These are phyloP conservation scores for Fusarium bactridioides DNA, from an alignment of 2,329 filamentous ascomycete genomes.

Conservation along the genomic window DNA sequence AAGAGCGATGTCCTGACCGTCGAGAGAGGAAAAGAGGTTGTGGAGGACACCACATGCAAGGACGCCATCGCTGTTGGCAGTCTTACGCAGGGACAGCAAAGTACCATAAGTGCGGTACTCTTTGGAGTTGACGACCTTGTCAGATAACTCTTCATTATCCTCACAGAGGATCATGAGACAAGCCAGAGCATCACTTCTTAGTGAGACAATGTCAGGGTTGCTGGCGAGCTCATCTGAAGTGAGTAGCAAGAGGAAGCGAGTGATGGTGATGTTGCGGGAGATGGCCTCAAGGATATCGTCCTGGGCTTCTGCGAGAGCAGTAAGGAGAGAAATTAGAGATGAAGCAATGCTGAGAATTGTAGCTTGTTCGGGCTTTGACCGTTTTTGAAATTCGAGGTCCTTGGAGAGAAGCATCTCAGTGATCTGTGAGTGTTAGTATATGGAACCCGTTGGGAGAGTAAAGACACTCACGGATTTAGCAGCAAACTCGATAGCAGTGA, in stretches of 20 bases:
- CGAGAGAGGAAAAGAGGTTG: conserved; percentile 63
- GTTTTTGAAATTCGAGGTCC: conserved; percentile 54
- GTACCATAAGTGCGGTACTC: conserved; percentile 57
- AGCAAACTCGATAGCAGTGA: conserved; percentile 68
- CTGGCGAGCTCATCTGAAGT: conserved; percentile 54
- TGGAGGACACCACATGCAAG: conserved; percentile 69
- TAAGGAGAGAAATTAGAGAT: conserved; percentile 61
- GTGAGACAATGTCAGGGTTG: conserved; percentile 51
- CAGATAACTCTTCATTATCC: conserved; percentile 63
- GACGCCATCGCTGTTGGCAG: conserved; percentile 59
- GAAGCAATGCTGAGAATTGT: conserved; percentile 63
- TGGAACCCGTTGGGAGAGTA: not conserved
- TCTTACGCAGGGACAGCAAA: conserved; percentile 58
- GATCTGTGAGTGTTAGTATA: conserved; percentile 45
- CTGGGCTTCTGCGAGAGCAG: conserved; percentile 64
- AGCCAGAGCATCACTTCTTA: conserved; percentile 59
- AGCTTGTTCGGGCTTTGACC: conserved; percentile 61
- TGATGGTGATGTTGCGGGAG: conserved; percentile 56
- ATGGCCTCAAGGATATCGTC: conserved; percentile 67
- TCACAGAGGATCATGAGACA: conserved; percentile 67
- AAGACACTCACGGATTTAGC: conserved; percentile 56
- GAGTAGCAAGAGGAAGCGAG: conserved; percentile 64
- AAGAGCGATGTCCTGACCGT: conserved; percentile 36
- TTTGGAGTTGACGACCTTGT: conserved; percentile 61
- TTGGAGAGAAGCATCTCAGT: conserved; percentile 53